Percentiles rank a stretch among this genome's conserved stretches.
Evolutionary conservation across 2,329 filamentous ascomycete genomes (phyloP).

Genomic region (Sporothrix pallida): DNA sequence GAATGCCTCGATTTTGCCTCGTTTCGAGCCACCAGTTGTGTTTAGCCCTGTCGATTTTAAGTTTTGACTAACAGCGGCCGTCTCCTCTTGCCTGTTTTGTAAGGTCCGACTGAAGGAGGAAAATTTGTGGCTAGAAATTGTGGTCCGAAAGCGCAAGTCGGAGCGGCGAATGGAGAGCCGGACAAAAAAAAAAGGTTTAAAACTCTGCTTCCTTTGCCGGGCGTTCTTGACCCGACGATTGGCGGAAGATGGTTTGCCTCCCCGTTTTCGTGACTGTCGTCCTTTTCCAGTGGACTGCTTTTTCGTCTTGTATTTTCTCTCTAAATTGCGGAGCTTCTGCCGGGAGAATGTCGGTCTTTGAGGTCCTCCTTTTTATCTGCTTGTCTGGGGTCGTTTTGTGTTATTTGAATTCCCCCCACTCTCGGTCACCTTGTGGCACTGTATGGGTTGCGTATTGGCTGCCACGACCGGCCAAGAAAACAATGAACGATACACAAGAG

Average conservation of each 20-base stretch:
- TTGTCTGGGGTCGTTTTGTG: constrained; percentile 9
- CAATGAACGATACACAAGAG: neutral
- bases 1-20: neutral
- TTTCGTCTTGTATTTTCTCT: neutral
- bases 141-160: constrained; percentile 10
- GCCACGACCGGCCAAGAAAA: neutral
- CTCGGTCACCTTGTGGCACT: neutral
- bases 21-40: neutral
- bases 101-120: neutral
- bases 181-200: constrained; percentile 15
- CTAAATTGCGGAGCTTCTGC: neutral
- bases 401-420: neutral
- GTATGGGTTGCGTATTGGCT: constrained; percentile 21
- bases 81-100: neutral
- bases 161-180: constrained; percentile 15
- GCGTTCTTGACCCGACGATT: constrained; percentile 18
- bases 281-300: neutral
- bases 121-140: neutral
- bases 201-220: constrained; percentile 23
- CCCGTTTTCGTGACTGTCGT: neutral
- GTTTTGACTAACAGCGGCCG: neutral
- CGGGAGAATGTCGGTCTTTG: constrained; percentile 11
- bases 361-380: neutral
- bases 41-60: neutral
- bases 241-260: constrained; percentile 22